Percentiles rank a stretch among this genome's conserved stretches.
These are phyloP conservation scores for Trebouxia sp. DNA, from an alignment of 139 green algal genomes.

Conservation along the genomic window DNA sequence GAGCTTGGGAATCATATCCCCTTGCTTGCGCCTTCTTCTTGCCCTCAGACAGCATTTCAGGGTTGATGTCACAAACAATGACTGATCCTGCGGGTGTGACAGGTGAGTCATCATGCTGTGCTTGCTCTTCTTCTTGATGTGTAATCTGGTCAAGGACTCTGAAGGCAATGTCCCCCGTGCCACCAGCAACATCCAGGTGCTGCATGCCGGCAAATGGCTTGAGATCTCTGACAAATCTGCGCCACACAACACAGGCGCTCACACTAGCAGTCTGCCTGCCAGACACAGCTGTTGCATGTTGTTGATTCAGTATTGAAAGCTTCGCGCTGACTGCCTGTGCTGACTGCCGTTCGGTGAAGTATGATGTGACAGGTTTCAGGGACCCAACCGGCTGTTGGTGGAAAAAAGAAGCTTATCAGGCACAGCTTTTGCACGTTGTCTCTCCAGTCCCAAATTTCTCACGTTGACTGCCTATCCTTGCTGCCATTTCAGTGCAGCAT, in stretches of 20 bases:
- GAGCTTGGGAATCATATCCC: constrained; percentile 21
- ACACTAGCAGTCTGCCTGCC: no score
- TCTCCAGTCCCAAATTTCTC: not conserved
- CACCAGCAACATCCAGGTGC: constrained; percentile 97
- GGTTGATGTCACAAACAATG: constrained; percentile 95
- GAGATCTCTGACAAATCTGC: constrained; percentile 77
- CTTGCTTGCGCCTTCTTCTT: constrained; percentile 51
- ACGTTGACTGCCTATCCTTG: not conserved
- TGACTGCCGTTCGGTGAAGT: no score
- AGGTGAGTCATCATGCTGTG: not conserved
- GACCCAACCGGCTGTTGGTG: no score
- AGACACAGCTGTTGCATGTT: no score
- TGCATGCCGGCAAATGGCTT: constrained; percentile 82
- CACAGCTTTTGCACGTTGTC: no score
- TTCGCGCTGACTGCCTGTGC: no score
- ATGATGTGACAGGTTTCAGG: no score
- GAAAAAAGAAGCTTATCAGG: no score
- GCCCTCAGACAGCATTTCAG: constrained; percentile 90
- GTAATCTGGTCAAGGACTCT: constrained; percentile 70
- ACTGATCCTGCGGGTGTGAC: constrained; percentile 47
- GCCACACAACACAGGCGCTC: not conserved
- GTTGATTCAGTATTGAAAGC: no score
- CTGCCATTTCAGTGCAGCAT: not conserved
- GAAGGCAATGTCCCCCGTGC: constrained; percentile 94
- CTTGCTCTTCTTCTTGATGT: constrained; percentile 42